Evolutionary conservation across 352 stramenopile species (phyloP), one percentile per base, ranked within the genome.

Genomic region (Phytophthora cryptogea): DNA sequence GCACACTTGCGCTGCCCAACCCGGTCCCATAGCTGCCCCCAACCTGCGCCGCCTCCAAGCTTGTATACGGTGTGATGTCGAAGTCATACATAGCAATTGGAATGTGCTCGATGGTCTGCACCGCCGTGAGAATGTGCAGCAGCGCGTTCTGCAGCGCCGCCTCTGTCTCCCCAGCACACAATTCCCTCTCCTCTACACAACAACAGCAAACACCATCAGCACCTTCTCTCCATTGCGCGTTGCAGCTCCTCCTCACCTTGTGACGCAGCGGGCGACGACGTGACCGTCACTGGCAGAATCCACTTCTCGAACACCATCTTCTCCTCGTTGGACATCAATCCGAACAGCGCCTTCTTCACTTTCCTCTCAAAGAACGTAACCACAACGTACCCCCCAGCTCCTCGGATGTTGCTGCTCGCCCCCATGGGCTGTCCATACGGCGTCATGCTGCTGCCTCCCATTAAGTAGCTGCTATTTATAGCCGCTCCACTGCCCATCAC

Each of bases 231-330:
- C 20, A 23, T 23, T 23, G 20, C 20, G 2, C 20, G 14, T 3
- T 26, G 39, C 10, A 10, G 13, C 7, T 3, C n/a, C 14, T 4
- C 54, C 60, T 31, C 39, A 80, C 72, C 74, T 59, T 80, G 68
- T 5, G 74, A 73, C 31, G 70, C 72, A 53, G 67, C 56, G 14
- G 78, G 59, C n/a, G 66, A 72, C 40, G 71, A 71, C 35, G 69
- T 63, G n/a, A 94, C 76, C 27, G 69, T 80, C 14, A 94, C 63
- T 0, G 85, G 85, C 42, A 94, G 39, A 31, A 90, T 63, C 85
- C 85, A 94, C 55, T 94, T 91, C 57, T 94, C 85, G 55, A 89
- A 94, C n/a, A 88, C 66, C 35, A 86, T 74, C 62, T 92, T 92
- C 63, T 92, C 85, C 66, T 94, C 85, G 36, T 90, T 94, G 8